These are phyloP conservation scores for Irpex sp. DNA, from an alignment of 1,284 basidiomycete genomes.

Conservation along the genomic window DNA sequence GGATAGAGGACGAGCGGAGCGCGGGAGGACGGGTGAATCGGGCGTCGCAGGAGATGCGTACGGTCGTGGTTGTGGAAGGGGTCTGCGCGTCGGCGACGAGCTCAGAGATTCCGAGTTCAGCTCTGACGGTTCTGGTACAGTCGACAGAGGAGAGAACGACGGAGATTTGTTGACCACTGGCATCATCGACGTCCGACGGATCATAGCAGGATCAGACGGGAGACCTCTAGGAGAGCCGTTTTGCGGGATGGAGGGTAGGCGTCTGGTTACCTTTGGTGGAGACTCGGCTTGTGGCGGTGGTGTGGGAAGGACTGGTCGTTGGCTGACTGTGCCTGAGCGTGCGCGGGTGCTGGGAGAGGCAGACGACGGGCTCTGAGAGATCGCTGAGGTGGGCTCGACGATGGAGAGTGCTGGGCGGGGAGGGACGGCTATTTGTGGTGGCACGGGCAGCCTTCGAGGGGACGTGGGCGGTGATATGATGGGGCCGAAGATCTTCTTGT, in stretches of 20 bases:
- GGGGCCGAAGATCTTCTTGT: slow-evolving; percentile 5
- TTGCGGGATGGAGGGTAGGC: slow-evolving; percentile 7
- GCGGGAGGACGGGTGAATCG: neutral
- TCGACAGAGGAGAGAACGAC: slow-evolving; percentile 12
- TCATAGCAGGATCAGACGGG: slow-evolving; percentile 11
- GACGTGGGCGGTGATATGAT: slow-evolving; percentile 5
- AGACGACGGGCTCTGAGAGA: slow-evolving; percentile 6
- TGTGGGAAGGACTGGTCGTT: slow-evolving; percentile 17
- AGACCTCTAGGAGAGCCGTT: slow-evolving; percentile 7
- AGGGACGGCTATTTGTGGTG: neutral
- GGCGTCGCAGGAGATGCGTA: neutral
- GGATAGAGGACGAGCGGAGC: slow-evolving; percentile 2
- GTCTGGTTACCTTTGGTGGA: neutral
- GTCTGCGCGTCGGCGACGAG: neutral
- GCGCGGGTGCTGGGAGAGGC: slow-evolving; percentile 15
- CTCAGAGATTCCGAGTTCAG: neutral
- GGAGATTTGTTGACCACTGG: slow-evolving; percentile 1
- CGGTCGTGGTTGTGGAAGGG: neutral
- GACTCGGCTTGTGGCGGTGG: slow-evolving; percentile 11
- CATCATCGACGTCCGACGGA: slow-evolving; percentile 6
- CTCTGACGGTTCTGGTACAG: slow-evolving; percentile 12
- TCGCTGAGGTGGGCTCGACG: slow-evolving; percentile 1
- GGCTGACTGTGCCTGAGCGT: slow-evolving; percentile 24
- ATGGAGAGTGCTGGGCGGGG: neutral
- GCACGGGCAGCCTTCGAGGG: slow-evolving; percentile 2